Conservation (phyloP, 1,284 basidiomycete genomes). For the Fomitopsis palustris region DNA sequence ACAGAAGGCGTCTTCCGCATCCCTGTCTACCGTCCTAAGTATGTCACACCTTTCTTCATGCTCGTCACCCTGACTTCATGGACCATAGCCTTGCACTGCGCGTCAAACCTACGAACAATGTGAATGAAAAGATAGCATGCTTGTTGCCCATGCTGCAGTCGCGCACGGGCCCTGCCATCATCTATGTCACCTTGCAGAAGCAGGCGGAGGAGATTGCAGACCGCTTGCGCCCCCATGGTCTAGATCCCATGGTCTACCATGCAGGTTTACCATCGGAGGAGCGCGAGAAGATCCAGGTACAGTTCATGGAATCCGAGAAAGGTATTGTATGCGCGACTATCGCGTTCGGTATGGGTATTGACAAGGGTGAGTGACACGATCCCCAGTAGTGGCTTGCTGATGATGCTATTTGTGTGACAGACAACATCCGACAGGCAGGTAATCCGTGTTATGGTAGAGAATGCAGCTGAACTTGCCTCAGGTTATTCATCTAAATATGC, state of each 20-base stretch:
- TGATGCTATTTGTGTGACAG: constrained; percentile 1
- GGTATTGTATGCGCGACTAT: constrained; percentile 69
- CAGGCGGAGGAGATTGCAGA: constrained; percentile 62
- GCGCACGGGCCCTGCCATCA: constrained; percentile 52
- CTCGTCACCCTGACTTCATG: background rate
- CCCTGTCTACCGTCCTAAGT: constrained; percentile 40
- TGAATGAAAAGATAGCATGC: constrained; percentile 37
- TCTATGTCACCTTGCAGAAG: constrained; percentile 68
- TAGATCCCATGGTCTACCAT: constrained; percentile 65
- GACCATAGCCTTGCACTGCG: constrained; percentile 51
- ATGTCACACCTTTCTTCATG: constrained; percentile 2
- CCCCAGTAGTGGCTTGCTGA: no score
- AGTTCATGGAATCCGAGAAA: constrained; percentile 62
- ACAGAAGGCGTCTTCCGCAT: constrained; percentile 38
- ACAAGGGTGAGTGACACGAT: constrained; percentile 44
- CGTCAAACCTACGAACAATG: constrained; percentile 44
- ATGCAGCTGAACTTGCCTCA: constrained; percentile 15
- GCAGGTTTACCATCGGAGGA: constrained; percentile 60
- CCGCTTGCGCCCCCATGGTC: constrained; percentile 40
- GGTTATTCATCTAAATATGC: constrained; percentile 71
- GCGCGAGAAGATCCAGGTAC: constrained; percentile 50
- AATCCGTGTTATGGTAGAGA: background rate
- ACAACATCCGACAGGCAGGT: constrained; percentile 31
- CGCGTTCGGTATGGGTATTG: constrained; percentile 73
- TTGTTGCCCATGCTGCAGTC: constrained; percentile 44